These are phyloP conservation scores for Colletotrichum shisoi DNA, from an alignment of 2,329 filamentous ascomycete genomes.

Conservation along the genomic window DNA sequence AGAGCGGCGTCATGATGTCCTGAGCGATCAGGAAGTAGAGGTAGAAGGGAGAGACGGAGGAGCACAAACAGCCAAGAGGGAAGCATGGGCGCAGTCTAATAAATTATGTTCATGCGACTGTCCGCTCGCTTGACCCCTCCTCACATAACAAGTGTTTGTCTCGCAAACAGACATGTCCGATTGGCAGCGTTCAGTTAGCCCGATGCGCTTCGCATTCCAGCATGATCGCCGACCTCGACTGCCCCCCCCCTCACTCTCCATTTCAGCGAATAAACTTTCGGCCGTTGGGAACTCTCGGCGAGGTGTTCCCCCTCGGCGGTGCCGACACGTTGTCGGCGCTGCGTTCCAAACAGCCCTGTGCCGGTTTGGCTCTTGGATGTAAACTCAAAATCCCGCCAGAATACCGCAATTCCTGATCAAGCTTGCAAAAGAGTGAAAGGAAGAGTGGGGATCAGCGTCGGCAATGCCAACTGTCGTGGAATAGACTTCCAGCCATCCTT, in stretches of 20 bases:
- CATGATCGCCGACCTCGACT: too few relatives aligned
- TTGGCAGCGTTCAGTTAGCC: neutral
- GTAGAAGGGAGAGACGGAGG: neutral
- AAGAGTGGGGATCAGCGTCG: neutral
- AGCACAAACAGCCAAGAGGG: neutral
- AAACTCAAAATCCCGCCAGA: conserved; percentile 6
- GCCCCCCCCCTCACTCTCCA: neutral
- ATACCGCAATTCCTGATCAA: neutral
- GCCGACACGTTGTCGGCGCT: conserved; percentile 2
- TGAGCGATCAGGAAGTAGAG: neutral
- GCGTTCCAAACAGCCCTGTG: neutral
- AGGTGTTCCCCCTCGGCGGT: neutral
- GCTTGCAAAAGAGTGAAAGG: neutral
- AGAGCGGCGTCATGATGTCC: conserved; percentile 24
- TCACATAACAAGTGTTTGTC: neutral
- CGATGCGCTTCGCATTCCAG: neutral
- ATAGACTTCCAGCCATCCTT: conserved; percentile 17
- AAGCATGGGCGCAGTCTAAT: too few relatives aligned
- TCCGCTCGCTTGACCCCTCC: neutral
- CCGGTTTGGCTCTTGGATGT: conserved; percentile 1
- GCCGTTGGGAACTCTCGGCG: neutral
- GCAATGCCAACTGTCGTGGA: neutral
- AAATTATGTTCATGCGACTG: neutral
- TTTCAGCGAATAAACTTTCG: conserved; percentile 10
- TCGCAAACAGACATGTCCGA: neutral